Percentiles rank a stretch among this genome's conserved stretches.
phyloP scores from a whole-genome alignment of 176 grass and related monocot species.

The Bromus sterilis region DNA sequence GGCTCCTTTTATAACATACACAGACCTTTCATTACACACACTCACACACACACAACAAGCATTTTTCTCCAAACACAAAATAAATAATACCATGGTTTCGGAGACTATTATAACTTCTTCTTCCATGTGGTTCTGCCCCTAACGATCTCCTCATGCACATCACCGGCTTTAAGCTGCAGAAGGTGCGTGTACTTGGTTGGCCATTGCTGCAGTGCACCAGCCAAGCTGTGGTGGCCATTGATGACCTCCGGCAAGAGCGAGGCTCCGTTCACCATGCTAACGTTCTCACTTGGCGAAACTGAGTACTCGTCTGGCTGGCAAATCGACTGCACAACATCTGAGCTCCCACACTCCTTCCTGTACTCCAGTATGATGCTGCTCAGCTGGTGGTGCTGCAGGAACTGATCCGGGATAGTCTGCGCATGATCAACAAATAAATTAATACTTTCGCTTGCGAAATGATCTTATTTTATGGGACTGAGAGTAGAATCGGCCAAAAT shows the following conservation, averaged over 20 bases:
- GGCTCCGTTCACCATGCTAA: conserved; percentile 30
- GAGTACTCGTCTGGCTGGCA: conserved; percentile 41
- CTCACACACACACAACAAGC: neutral
- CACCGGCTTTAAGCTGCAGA: conserved; percentile 36
- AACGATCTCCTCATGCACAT: conserved; percentile 45
- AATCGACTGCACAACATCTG: conserved; percentile 48
- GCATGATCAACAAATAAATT: neutral
- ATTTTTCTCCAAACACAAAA: neutral
- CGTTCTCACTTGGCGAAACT: conserved; percentile 3
- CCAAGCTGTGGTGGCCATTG: conserved; percentile 25
- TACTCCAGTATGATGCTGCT: conserved; percentile 48
- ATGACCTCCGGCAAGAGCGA: conserved; percentile 36
- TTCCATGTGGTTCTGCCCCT: conserved; percentile 58
- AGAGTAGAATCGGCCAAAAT: no score
- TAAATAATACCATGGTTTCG: neutral
- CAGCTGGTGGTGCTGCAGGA: conserved; percentile 35
- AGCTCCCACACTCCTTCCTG: conserved; percentile 50
- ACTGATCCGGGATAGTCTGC: conserved; percentile 46
- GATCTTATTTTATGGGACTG: no score
- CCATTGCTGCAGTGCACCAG: conserved; percentile 34
- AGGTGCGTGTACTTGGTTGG: conserved; percentile 56
- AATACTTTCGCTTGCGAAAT: no score
- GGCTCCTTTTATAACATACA: no score
- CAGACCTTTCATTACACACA: no score
- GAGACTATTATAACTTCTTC: conserved; percentile 22